A percentile compares a stretch with the other conserved stretches of the same genome.
Conservation (phyloP, 139 green algal species). For the Spirogloea muscicola region DNA sequence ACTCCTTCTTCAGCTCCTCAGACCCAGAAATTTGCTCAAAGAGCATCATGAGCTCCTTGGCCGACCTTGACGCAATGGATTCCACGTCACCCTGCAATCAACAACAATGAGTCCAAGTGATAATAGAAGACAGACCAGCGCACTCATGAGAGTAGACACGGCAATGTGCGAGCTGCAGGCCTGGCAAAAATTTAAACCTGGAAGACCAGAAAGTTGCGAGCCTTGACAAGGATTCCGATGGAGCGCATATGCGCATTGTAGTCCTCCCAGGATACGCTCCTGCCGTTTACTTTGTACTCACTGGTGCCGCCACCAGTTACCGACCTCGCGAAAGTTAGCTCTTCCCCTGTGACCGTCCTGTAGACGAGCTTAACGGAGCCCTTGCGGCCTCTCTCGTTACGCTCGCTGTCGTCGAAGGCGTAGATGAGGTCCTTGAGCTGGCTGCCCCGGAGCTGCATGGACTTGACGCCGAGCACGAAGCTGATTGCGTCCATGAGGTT, state of each 20-base stretch:
- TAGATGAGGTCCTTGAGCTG: constrained; percentile 91
- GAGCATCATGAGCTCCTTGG: constrained; percentile 76
- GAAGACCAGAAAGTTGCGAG: constrained; percentile 97
- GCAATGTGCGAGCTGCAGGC: too few species aligned
- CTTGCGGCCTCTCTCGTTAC: constrained; percentile 32
- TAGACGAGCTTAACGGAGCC: constrained; percentile 44
- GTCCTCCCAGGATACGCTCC: constrained; percentile 70
- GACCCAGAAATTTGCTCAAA: constrained; percentile 88
- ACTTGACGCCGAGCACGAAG: constrained; percentile 93
- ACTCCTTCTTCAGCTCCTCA: constrained; percentile 61
- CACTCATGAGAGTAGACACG: too few species aligned
- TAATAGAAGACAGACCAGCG: not conserved
- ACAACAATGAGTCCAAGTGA: not conserved
- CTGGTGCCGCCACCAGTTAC: constrained; percentile 62
- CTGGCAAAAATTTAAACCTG: too few species aligned
- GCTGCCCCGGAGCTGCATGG: constrained; percentile 71
- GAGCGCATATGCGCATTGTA: constrained; percentile 74
- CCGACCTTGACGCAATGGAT: constrained; percentile 75
- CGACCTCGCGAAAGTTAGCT: constrained; percentile 69
- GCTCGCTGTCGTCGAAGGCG: constrained; percentile 54
- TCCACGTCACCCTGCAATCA: constrained; percentile 89
- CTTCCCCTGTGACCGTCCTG: constrained; percentile 34
- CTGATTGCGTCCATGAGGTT: constrained; percentile 99
- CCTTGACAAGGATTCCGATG: constrained; percentile 89
- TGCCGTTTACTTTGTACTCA: constrained; percentile 76